Evolutionary conservation across 2,329 filamentous ascomycete species (phyloP).

Genomic region (Grosmannia huntii): DNA sequence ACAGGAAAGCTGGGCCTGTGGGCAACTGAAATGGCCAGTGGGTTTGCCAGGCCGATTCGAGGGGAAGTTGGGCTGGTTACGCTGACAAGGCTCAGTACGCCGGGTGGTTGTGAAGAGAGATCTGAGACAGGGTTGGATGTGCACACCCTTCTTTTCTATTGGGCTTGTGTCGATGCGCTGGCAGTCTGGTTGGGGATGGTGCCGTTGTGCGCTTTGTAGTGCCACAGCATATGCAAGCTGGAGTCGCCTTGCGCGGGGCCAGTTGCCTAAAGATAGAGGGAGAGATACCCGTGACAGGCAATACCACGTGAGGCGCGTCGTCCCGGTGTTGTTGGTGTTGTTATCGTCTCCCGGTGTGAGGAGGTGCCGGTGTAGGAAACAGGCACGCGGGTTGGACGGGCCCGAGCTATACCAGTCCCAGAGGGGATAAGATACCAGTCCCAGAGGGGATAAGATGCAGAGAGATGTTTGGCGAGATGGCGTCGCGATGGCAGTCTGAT

Average conservation of each 20-base stretch:
- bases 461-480: not conserved
- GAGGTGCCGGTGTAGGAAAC: not conserved
- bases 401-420: not conserved
- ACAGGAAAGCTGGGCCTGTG: not conserved
- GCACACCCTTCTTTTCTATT: constrained; percentile 37
- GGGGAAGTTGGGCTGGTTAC: not conserved
- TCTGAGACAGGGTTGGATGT: constrained; percentile 31
- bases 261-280: not conserved
- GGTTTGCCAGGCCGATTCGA: not conserved
- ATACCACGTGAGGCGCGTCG: constrained; percentile 1
- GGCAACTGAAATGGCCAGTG: not conserved
- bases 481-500: constrained; percentile 13
- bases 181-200: constrained; percentile 37
- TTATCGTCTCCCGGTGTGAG: not conserved
- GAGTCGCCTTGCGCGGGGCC: constrained; percentile 21
- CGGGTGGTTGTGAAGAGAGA: constrained; percentile 17
- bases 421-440: too few species aligned
- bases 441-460: not conserved
- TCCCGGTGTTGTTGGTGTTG: not conserved
- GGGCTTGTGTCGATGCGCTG: constrained; percentile 50
- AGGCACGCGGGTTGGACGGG: not conserved
- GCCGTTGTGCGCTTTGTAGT: constrained; percentile 39
- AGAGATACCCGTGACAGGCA: not conserved
- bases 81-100: constrained; percentile 3
- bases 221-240: constrained; percentile 48